These are phyloP conservation scores for Geotrichum klebahnii DNA, from an alignment of 1,139 yeast species.

Conservation along the genomic window DNA sequence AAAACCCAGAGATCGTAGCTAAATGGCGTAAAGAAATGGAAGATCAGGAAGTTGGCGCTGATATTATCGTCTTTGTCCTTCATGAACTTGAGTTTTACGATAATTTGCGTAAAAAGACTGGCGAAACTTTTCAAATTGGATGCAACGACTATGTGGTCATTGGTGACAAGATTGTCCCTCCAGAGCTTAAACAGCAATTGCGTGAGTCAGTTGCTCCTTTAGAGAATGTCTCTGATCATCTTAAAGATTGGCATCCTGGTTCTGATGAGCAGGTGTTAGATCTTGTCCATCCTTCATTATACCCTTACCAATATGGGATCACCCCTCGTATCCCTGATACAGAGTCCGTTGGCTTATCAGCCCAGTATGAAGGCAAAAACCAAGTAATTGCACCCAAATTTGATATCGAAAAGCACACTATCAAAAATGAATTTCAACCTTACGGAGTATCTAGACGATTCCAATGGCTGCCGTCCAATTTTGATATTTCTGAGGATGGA, in stretches of 20 bases:
- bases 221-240: constrained; percentile 55
- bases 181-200: constrained; percentile 22
- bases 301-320: constrained; percentile 41
- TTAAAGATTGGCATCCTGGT: constrained; percentile 43
- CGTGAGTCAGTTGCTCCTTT: constrained; percentile 13
- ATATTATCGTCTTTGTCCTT: constrained; percentile 22
- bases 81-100: constrained; percentile 26
- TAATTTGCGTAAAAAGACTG: constrained; percentile 12
- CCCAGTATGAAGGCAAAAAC: not conserved
- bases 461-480: constrained; percentile 31
- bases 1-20: constrained; percentile 32
- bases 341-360: constrained; percentile 14
- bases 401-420: constrained; percentile 1
- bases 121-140: constrained; percentile 19
- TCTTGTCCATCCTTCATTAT: constrained; percentile 46
- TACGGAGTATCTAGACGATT: constrained; percentile 30
- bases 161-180: constrained; percentile 24
- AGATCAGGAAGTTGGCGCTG: constrained; percentile 15
- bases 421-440: constrained; percentile 22
- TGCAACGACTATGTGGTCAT: constrained; percentile 17
- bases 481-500: constrained; percentile 23
- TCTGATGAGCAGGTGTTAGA: constrained; percentile 42
- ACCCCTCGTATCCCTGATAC: constrained; percentile 34
- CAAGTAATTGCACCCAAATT: constrained; percentile 5
- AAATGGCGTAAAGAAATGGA: constrained; percentile 41